phyloP scores from a whole-genome alignment of 495 filamentous ascomycete genomes.

The Rhypophila decipiens region DNA sequence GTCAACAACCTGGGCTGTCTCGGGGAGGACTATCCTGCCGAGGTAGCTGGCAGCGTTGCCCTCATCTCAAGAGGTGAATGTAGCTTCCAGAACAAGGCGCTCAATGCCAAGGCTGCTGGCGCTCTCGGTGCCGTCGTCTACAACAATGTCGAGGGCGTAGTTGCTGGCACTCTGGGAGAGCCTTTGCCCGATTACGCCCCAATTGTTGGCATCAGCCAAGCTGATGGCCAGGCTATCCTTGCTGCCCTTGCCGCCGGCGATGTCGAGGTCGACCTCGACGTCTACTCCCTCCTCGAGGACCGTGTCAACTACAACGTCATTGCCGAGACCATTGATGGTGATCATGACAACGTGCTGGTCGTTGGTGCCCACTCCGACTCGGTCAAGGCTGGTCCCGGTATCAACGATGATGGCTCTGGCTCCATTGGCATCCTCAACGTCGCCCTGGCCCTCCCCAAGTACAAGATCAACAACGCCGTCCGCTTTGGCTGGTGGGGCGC shows the following conservation, averaged over 20 bases:
- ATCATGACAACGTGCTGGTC: conserved; percentile 56
- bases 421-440: conserved; percentile 57
- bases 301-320: conserved; percentile 59
- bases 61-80: conserved; percentile 59
- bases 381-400: conserved; percentile 53
- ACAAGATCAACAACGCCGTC: conserved; percentile 56
- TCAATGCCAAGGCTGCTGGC: conserved; percentile 51
- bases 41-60: conserved; percentile 51
- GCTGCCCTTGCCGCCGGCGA: conserved; percentile 30
- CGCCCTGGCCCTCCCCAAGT: conserved; percentile 53
- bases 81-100: conserved; percentile 54
- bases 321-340: conserved; percentile 58
- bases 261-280: conserved; percentile 12
- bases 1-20: conserved; percentile 53
- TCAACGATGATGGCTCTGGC: conserved; percentile 51
- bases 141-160: conserved; percentile 52
- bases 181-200: conserved; percentile 43
- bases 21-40: conserved; percentile 48
- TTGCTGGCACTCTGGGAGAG: conserved; percentile 51
- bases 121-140: conserved; percentile 57
- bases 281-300: conserved; percentile 38
- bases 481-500: conserved; percentile 66
- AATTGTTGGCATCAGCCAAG: conserved; percentile 46
- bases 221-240: conserved; percentile 45
- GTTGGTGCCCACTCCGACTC: conserved; percentile 66